Evolutionary conservation across 768 basidiomycete species (phyloP), one percentile per base, ranked within the genome.

Genomic region (Clathrus columnatus): DNA sequence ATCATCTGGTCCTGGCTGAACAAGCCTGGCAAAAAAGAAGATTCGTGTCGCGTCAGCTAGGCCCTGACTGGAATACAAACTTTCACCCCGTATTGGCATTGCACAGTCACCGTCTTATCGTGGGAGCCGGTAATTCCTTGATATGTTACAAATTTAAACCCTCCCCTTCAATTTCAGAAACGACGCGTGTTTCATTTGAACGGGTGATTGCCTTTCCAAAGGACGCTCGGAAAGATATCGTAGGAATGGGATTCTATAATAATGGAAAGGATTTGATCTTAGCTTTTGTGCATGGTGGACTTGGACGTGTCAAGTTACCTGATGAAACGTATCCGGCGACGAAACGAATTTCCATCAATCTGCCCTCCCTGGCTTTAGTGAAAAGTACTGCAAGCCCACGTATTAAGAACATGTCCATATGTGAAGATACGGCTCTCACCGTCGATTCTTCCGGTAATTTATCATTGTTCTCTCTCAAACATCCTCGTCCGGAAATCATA

Each of bases 71-170:
- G 54, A 18, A 29, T 21, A 29, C 23, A 5, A 84, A 77, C 61
- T 66, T 75, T 4, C 82, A 79, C 56, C 82, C 86, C 4, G 61
- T 73, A 11, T 63, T 88, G 32, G 77, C 82, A 24, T 72, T 83
- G 55, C 83, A 74, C 53, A 53, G 68, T 17, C 78, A 78, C 24
- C 72, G 81, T 7, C 69, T 89, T 1, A 57, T 85, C 32, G 76
- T 87, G 43, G 83, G 80, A 14, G 80, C 83, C 5, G 85, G 84
- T 10, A 70, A 68, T 59, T 63, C 64, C 20, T 66, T 89, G n/a
- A 75, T 79, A 59, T 80, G 76, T 7, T 88, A 84, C 62, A 67
- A 59, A 17, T 80, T 87, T 58, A 70, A 67, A 2, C 26, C 57
- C 14, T 57, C 61, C 59, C 18, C 43, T 41, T 64, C 63, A 23